Percentiles rank a stretch among this genome's conserved stretches.
Evolutionary conservation across 306 rosid genomes (phyloP).

Genomic region (Cucumis hystrix): DNA sequence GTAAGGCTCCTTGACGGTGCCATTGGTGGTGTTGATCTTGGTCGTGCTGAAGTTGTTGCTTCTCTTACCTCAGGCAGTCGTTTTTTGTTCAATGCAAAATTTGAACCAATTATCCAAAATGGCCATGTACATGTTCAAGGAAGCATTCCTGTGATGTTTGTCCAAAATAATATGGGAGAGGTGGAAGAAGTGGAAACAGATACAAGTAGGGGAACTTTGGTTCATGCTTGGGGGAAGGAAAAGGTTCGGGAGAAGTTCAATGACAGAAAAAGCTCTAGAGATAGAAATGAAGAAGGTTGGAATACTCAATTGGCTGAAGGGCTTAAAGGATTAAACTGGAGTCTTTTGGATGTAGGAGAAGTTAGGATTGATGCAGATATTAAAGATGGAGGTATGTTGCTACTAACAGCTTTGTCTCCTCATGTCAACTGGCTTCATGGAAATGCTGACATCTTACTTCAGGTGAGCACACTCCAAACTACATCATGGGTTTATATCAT

Average conservation of each 20-base stretch:
- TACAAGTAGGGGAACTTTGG: constrained; percentile 32
- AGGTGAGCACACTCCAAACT: constrained; percentile 36
- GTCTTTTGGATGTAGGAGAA: constrained; percentile 69
- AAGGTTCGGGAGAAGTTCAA: constrained; percentile 37
- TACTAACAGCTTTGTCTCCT: constrained; percentile 80
- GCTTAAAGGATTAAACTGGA: constrained; percentile 76
- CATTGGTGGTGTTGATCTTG: constrained; percentile 82
- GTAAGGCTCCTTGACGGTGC: constrained; percentile 92
- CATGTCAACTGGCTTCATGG: constrained; percentile 93
- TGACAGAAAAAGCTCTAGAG: constrained; percentile 41
- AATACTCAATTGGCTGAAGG: constrained; percentile 60
- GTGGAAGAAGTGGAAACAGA: constrained; percentile 47
- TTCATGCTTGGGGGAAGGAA: constrained; percentile 62
- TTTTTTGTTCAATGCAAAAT: constrained; percentile 82
- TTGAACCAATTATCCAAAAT: constrained; percentile 70
- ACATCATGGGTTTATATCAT: constrained; percentile 2
- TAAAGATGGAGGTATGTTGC: constrained; percentile 97
- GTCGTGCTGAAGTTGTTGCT: constrained; percentile 85
- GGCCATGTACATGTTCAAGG: constrained; percentile 90
- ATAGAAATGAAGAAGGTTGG: constrained; percentile 73
- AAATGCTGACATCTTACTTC: constrained; percentile 71
- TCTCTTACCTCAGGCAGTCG: constrained; percentile 75
- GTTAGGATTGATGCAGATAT: constrained; percentile 78
- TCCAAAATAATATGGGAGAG: constrained; percentile 34
- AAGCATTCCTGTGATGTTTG: constrained; percentile 67